These are phyloP conservation scores for Lasiodiplodia citricola DNA, from an alignment of 2,329 filamentous ascomycete genomes.

Conservation along the genomic window DNA sequence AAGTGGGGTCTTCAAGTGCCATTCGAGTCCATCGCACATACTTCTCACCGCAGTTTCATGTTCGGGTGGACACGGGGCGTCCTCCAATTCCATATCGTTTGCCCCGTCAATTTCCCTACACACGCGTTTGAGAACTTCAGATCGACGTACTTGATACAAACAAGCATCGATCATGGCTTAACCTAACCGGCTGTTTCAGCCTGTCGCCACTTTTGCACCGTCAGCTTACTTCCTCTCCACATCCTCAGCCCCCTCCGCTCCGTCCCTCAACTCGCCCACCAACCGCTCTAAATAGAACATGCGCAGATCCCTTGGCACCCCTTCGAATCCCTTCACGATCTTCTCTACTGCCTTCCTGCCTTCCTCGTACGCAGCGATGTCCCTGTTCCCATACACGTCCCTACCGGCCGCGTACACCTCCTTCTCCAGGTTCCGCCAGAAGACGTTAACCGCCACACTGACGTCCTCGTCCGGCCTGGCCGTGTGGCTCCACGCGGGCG, in stretches of 20 bases:
- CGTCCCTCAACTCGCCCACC: slow-evolving; percentile 67
- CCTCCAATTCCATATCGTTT: background rate
- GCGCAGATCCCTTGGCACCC: slow-evolving; percentile 68
- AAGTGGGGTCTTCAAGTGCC: background rate
- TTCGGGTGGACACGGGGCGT: background rate
- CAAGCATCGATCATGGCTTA: background rate
- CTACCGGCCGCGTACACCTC: slow-evolving; percentile 71
- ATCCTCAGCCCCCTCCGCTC: background rate
- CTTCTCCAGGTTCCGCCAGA: slow-evolving; percentile 74
- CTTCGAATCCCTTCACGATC: slow-evolving; percentile 68
- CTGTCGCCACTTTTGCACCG: background rate
- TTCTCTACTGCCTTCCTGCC: slow-evolving; percentile 73
- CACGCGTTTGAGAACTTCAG: background rate
- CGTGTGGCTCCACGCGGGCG: slow-evolving; percentile 84
- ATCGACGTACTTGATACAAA: background rate
- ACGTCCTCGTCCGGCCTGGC: slow-evolving; percentile 58
- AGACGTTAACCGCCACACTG: slow-evolving; percentile 86
- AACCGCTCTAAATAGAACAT: slow-evolving; percentile 77
- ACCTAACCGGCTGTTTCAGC: background rate
- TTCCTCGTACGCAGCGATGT: slow-evolving; percentile 83
- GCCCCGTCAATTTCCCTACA: background rate
- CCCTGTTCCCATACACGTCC: slow-evolving; percentile 88
- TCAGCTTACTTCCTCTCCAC: background rate
- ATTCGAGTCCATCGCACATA: background rate
- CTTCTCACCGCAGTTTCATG: background rate